Evolutionary conservation across 176 grass and related monocot species (phyloP).

Genomic region (Themeda triandra): DNA sequence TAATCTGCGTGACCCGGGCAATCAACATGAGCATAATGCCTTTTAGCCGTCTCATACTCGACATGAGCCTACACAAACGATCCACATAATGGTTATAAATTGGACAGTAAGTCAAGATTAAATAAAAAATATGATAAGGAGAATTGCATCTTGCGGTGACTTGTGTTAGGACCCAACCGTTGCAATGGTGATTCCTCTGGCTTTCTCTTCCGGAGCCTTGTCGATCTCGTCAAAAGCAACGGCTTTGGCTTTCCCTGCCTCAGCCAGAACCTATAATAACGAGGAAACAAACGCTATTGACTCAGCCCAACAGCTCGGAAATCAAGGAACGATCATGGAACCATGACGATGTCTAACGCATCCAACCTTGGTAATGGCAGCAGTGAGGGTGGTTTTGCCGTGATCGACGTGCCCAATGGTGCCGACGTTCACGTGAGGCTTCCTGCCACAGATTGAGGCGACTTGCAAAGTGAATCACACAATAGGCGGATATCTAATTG

Average conservation of each 20-base stretch:
- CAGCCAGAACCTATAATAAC: constrained; percentile 56
- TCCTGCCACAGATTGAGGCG: constrained; percentile 52
- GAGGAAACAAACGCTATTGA: background rate
- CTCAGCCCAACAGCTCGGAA: background rate
- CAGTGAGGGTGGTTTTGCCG: constrained; percentile 94
- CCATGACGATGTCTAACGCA: background rate
- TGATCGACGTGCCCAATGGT: constrained; percentile 98
- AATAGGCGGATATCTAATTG: background rate
- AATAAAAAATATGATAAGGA: background rate
- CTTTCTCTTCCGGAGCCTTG: constrained; percentile 96
- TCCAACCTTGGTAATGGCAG: constrained; percentile 86
- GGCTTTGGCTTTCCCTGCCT: constrained; percentile 81
- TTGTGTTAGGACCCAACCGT: constrained; percentile 39
- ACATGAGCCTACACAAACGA: constrained; percentile 76
- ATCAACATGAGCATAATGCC: constrained; percentile 97
- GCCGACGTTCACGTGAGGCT: constrained; percentile 93
- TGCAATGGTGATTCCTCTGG: constrained; percentile 98
- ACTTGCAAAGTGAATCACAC: background rate
- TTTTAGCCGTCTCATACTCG: constrained; percentile 90
- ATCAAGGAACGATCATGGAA: background rate
- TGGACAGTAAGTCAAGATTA: background rate
- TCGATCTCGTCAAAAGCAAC: constrained; percentile 98
- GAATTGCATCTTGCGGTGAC: background rate
- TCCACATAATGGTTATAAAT: background rate
- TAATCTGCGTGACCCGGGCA: constrained; percentile 96